These are phyloP conservation scores for Berberis vulgaris DNA, from an alignment of 164 flowering plant species.

Conservation along the genomic window DNA sequence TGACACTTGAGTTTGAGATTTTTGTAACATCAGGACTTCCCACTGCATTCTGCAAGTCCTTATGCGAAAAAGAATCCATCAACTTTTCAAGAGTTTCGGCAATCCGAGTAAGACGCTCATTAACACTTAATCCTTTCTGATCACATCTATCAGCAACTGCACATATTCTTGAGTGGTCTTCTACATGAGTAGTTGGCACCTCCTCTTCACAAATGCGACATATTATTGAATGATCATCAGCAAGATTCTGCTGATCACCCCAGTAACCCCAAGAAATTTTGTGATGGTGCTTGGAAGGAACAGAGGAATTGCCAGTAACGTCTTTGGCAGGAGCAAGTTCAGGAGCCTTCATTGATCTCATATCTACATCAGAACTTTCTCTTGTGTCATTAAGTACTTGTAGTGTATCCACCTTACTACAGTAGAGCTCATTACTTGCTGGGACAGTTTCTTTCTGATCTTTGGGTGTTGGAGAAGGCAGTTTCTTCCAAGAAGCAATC, in stretches of 20 bases:
- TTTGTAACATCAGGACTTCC: constrained; percentile 88
- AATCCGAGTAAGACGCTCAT: constrained; percentile 80
- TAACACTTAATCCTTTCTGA: constrained; percentile 83
- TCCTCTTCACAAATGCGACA: constrained; percentile 99
- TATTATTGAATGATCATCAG: constrained; percentile 77
- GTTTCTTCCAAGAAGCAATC: constrained; percentile 86
- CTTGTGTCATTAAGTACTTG: constrained; percentile 17
- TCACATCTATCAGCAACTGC: constrained; percentile 96
- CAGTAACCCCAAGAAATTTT: constrained; percentile 90
- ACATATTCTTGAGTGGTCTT: constrained; percentile 94
- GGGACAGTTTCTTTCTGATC: constrained; percentile 34
- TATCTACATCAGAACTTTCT: constrained; percentile 30
- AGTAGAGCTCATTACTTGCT: constrained; percentile 31
- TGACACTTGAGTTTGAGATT: constrained; percentile 80
- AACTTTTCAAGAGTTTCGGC: constrained; percentile 90
- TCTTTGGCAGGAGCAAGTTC: constrained; percentile 55
- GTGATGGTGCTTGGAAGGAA: constrained; percentile 68
- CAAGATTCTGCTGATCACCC: constrained; percentile 65
- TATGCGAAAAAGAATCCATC: constrained; percentile 64
- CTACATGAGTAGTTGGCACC: constrained; percentile 82
- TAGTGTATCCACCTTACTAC: constrained; percentile 27
- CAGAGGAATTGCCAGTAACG: constrained; percentile 31
- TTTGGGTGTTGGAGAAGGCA: constrained; percentile 70
- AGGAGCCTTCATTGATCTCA: constrained; percentile 30
- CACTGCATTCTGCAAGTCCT: constrained; percentile 51